Base-by-base conservation (phyloP, 2,329 filamentous ascomycete species). In the Thelonectria olida region DNA sequence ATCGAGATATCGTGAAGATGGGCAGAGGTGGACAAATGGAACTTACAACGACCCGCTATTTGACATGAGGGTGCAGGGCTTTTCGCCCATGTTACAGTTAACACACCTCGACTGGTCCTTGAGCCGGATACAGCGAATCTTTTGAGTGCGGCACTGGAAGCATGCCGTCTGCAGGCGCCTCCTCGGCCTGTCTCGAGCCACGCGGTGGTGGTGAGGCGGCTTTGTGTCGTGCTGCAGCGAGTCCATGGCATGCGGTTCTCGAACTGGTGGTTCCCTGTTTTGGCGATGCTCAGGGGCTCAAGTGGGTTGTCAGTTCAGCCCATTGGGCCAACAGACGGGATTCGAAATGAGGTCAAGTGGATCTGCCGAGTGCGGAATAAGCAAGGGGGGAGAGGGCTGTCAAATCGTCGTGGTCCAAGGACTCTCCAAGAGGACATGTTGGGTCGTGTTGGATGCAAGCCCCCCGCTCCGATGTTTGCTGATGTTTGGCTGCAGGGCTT, bases 41-140 rank as follows among this genome's bases (percentile, higher is more conserved):
- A 44, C 50, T 56, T 25, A 56, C 53, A 38, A 31, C 23, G 53
- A 49, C 44, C 53, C 36, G 34, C 47, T 45, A 56, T 39, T 42
- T n/a, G 53, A 45, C 53, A 56, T 56, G 17, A 56, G 31, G 23
- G 53, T 49, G 34, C 53, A 56, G 44, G 44, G 42, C 53, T 56
- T 56, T 23, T 56, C 34, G 31, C 44, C 53, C 53, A 56, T 56
- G 53, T 56, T 56, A 44, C 53, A 56, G 44, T 56, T 56, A 34
- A 56, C 53, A 36, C 53, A 56, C 38, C 53, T 20, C 22, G 23
- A 25, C 19, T 47, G 38, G 34, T 34, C 34, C 34, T 22, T 49
- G 44, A 56, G 53, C 31, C 53, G 53, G 23, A 56, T 34, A 31
- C 53, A 56, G 10, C 53, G 53, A 12, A 56, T 48, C 53, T 56